Base-by-base conservation (phyloP, 2,329 filamentous ascomycete genomes). In the Diplodia mutila region DNA sequence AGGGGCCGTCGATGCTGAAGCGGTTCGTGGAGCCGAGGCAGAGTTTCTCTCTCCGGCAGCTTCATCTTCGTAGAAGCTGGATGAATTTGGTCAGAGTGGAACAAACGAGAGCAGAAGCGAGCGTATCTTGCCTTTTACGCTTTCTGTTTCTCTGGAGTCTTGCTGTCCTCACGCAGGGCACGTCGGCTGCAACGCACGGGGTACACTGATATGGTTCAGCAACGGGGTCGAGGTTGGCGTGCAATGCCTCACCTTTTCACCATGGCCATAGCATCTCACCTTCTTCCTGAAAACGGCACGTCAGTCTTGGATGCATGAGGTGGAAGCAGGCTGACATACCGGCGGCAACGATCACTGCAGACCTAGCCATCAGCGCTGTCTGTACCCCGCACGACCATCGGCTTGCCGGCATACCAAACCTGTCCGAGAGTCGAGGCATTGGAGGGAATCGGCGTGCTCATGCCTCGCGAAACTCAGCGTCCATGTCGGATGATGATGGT, bases 291-390 rank as follows among this genome's bases (percentile, higher is more conserved):
- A 6, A 11, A 12, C 14, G 52, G 21, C 6, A 14, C 7, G 3
- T 34, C 27, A 34, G 29, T 11, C 25, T 16, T 9, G 11, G 29
- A 18, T n/a, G 29, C 16, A 54, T 34, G 29, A 29, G 16, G 7
- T 8, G 18, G 7, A 4, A 54, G 52, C 8, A 9, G 3, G 8
- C 7, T n/a, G 27, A 21, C 18, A n/a, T 54, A 54, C 52, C 52
- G 52, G 16, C 52, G 52, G 18, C 52, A 54, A 21, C 52, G 52
- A 34, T 54, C 52, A 54, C 52, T 54, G 29, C 27, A 54, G 29
- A 27, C 18, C 42, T 42, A 46, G 42, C 42, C 42, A 46, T 46
- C 42, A 46, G 42, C n/a, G 8, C 29, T 54, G 29, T 34, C 18
- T n/a, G 52, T 34, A 11, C 14, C 9, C 18, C 16, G 18, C 27